Evolutionary conservation across 306 rosid genomes (phyloP).

Genomic region (Inga laurina): DNA sequence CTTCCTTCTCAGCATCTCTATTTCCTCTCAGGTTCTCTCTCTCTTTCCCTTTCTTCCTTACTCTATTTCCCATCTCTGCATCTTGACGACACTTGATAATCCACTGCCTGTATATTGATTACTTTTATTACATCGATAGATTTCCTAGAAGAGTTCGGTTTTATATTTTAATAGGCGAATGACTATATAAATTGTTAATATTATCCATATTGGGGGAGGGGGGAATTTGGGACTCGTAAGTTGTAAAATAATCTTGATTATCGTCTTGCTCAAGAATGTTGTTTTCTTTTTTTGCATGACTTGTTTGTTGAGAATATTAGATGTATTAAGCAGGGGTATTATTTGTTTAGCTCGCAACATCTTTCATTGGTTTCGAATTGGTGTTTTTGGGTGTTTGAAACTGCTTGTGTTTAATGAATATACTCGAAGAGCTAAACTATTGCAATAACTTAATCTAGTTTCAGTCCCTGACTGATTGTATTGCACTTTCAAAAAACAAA

Average conservation of each 20-base stretch:
- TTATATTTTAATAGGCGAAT: neutral
- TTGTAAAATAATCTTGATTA: neutral
- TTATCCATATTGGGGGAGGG: neutral
- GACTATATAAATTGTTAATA: neutral
- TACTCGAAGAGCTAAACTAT: neutral
- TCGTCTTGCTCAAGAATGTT: neutral
- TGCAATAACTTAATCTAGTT: neutral
- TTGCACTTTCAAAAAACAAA: neutral
- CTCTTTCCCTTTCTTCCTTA: neutral
- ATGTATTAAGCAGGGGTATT: neutral
- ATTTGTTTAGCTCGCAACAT: neutral
- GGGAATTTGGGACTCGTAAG: neutral
- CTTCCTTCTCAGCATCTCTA: conserved; percentile 23
- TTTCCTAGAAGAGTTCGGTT: neutral
- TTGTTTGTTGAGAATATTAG: neutral
- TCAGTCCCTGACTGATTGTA: neutral
- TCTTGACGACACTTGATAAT: neutral
- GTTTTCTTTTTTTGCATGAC: neutral
- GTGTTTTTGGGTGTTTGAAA: neutral
- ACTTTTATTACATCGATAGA: neutral
- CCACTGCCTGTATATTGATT: neutral
- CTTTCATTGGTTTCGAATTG: neutral
- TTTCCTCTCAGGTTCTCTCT: conserved; percentile 48
- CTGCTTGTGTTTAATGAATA: neutral
- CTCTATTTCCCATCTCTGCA: neutral